A percentile compares a stretch with the other conserved stretches of the same genome.
These are phyloP conservation scores for Capsella rubella DNA, from an alignment of 441 rosid genomes.

Conservation along the genomic window DNA sequence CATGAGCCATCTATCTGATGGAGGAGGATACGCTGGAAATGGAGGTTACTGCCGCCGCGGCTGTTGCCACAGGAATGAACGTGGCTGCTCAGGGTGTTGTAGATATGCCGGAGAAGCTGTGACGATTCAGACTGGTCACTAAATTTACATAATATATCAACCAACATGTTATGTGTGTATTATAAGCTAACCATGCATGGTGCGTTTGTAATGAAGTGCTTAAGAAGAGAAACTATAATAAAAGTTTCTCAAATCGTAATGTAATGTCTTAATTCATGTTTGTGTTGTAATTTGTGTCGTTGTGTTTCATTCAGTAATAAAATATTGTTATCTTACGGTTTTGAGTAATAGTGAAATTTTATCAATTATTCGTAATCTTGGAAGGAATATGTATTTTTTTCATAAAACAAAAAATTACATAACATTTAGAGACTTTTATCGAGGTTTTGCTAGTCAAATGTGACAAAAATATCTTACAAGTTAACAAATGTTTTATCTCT, in stretches of 20 bases:
- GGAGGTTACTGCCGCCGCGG: conserved; percentile 35
- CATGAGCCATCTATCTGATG: too few relatives aligned
- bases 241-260: background rate
- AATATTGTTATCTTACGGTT: background rate
- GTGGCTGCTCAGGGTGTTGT: conserved; percentile 45
- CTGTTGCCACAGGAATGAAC: conserved; percentile 38
- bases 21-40: too few relatives aligned
- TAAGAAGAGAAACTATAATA: background rate
- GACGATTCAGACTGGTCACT: conserved; percentile 32
- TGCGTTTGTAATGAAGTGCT: conserved; percentile 19
- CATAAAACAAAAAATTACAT: background rate
- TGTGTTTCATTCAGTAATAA: conserved; percentile 5
- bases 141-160: background rate
- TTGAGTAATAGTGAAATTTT: background rate
- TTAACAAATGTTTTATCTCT: too few relatives aligned
- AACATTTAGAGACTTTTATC: background rate
- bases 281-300: conserved; percentile 13
- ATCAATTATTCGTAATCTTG: background rate
- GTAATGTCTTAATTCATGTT: background rate
- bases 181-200: background rate
- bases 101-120: background rate
- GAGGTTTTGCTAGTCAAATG: background rate
- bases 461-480: background rate
- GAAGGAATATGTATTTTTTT: background rate
- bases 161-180: conserved; percentile 5